Conservation (phyloP, 2,329 filamentous ascomycete species). For the Sporothrix pseudoabietina region DNA sequence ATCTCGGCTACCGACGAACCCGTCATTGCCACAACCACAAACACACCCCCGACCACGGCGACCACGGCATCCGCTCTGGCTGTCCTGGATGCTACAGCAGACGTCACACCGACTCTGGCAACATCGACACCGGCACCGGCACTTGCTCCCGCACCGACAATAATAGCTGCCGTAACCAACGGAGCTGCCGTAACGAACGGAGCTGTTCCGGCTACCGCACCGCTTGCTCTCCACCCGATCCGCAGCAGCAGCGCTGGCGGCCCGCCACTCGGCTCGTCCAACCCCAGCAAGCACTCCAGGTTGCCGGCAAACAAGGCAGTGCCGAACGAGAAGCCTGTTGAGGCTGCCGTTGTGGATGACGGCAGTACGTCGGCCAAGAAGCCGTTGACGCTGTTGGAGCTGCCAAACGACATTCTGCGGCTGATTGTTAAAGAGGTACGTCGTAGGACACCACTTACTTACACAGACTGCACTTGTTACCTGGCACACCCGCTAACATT, state of each 20-base stretch:
- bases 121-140: not conserved
- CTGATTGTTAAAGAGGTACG: conserved; percentile 75
- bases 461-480: not conserved
- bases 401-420: conserved; percentile 76
- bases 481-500: not conserved
- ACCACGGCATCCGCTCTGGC: conserved; percentile 31
- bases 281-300: conserved; percentile 23
- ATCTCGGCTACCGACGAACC: conserved; percentile 3
- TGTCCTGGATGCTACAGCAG: not conserved
- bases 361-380: conserved; percentile 54
- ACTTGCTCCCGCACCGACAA: not conserved
- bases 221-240: conserved; percentile 4
- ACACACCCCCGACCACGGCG: conserved; percentile 30
- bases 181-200: too few species aligned
- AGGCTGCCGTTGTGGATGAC: conserved; percentile 60
- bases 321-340: conserved; percentile 59
- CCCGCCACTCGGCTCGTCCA: not conserved
- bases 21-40: conserved; percentile 15
- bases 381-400: conserved; percentile 68
- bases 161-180: not conserved
- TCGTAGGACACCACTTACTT: conserved; percentile 36
- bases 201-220: not conserved
- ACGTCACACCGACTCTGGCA: not conserved
- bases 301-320: conserved; percentile 32
- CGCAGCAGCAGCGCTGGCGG: conserved; percentile 19